Evolutionary conservation across 805 yeast genomes (phyloP).

Genomic region (Candida odintsovae): DNA sequence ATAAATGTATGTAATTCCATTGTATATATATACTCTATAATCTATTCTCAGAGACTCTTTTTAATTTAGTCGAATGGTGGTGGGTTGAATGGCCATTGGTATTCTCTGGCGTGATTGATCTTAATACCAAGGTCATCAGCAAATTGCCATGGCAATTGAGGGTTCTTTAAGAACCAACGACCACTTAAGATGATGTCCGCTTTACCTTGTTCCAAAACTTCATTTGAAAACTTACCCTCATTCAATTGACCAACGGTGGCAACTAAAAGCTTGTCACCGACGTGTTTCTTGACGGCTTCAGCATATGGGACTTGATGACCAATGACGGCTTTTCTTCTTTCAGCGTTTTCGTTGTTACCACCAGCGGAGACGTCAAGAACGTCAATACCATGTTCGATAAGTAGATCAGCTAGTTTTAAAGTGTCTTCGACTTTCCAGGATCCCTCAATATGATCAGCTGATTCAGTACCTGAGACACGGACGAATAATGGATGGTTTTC

Average conservation of each 20-base stretch:
- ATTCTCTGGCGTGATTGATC: conserved; percentile 32
- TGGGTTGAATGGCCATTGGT: conserved; percentile 26
- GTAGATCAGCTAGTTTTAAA: conserved; percentile 31
- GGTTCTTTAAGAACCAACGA: conserved; percentile 38
- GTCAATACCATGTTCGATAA: conserved; percentile 41
- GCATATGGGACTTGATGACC: conserved; percentile 38
- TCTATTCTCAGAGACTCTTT: too few relatives aligned
- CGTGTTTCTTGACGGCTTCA: conserved; percentile 34
- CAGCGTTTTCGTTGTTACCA: conserved; percentile 34
- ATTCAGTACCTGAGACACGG: conserved; percentile 17
- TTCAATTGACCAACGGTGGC: conserved; percentile 43
- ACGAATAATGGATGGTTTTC: conserved; percentile 34
- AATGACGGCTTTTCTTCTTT: conserved; percentile 13
- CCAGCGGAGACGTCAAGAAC: conserved; percentile 52
- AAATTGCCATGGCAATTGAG: conserved; percentile 44
- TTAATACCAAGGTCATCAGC: conserved; percentile 44
- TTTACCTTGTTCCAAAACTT: conserved; percentile 34
- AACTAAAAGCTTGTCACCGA: conserved; percentile 37
- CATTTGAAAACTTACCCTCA: conserved; percentile 31
- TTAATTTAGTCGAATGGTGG: conserved; percentile 5
- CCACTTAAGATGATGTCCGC: conserved; percentile 47
- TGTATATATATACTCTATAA: too few relatives aligned
- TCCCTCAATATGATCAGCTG: conserved; percentile 12
- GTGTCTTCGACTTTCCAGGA: conserved; percentile 16
- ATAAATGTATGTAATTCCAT: too few relatives aligned